These are phyloP conservation scores for Posidonia oceanica DNA, from an alignment of 116 monocot species.

Conservation along the genomic window DNA sequence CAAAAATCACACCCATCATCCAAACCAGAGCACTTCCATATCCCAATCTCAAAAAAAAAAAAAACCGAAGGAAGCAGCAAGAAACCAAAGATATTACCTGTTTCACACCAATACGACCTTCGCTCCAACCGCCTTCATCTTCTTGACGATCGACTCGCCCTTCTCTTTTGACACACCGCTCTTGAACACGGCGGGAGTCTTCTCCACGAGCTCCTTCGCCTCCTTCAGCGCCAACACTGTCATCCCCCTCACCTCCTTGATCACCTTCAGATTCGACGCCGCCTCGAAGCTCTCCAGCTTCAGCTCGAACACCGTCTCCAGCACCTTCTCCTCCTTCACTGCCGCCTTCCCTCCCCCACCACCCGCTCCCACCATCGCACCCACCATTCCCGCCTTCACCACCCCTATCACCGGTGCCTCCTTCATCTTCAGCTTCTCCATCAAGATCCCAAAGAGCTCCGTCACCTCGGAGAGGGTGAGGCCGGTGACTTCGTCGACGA, in stretches of 20 bases:
- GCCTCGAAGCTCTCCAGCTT: conserved; percentile 76
- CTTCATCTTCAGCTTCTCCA: conserved; percentile 25
- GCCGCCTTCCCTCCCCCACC: conserved; percentile 10
- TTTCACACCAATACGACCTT: too few species aligned
- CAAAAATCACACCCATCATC: too few species aligned
- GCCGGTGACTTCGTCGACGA: conserved; percentile 77
- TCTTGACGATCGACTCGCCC: too few species aligned
- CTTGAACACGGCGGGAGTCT: too few species aligned
- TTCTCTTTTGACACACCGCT: too few species aligned
- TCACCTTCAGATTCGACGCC: conserved; percentile 49
- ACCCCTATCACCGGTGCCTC: conserved; percentile 52
- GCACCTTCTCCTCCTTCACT: conserved; percentile 36
- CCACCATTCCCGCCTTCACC: conserved; percentile 41
- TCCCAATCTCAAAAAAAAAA: too few species aligned
- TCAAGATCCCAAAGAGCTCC: conserved; percentile 58
- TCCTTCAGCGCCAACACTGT: conserved; percentile 33
- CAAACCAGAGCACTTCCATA: too few species aligned
- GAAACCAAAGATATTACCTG: background rate
- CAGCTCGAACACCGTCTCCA: conserved; percentile 90
- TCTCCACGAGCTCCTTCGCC: too few species aligned
- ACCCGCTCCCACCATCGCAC: too few species aligned
- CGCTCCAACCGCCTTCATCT: too few species aligned
- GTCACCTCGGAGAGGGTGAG: conserved; percentile 60
- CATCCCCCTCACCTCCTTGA: conserved; percentile 35
- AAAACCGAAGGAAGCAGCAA: background rate